A percentile compares a stretch with the other conserved stretches of the same genome.
phyloP scores from a whole-genome alignment of 2,329 filamentous ascomycete species.

The Apiospora marii region DNA sequence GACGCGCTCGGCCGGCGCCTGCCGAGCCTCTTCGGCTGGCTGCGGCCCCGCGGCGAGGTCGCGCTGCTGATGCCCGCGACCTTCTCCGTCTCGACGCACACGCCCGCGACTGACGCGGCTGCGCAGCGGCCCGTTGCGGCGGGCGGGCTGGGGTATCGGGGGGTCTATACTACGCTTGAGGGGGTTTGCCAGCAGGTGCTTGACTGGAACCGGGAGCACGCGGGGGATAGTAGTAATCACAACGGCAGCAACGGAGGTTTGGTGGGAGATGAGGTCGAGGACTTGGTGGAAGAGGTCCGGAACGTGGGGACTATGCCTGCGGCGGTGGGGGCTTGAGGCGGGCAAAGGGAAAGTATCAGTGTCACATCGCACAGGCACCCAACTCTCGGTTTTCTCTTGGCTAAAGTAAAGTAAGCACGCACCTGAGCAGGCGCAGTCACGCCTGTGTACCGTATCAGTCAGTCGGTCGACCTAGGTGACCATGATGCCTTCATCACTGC shows the following conservation, averaged over 20 bases:
- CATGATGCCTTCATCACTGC: neutral
- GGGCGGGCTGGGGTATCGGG: constrained; percentile 52
- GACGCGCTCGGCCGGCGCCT: constrained; percentile 39
- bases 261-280: constrained; percentile 16
- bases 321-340: constrained; percentile 29
- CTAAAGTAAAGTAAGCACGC: too few species aligned
- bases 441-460: neutral
- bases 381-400: neutral
- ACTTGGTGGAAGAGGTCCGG: constrained; percentile 27
- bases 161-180: constrained; percentile 48
- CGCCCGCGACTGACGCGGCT: constrained; percentile 46
- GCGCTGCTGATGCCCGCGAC: constrained; percentile 50
- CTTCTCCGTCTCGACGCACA: constrained; percentile 46
- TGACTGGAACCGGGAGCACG: constrained; percentile 49
- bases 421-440: neutral
- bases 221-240: neutral
- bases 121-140: constrained; percentile 47
- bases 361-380: neutral
- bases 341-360: neutral
- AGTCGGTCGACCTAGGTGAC: neutral
- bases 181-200: constrained; percentile 50
- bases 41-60: constrained; percentile 46
- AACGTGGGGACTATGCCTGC: constrained; percentile 30
- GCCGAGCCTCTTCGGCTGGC: constrained; percentile 35
- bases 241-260: neutral